A percentile compares a stretch with the other conserved stretches of the same genome.
Conservation (phyloP, 2,329 filamentous ascomycete genomes). For the Cladosporium sp. region DNA sequence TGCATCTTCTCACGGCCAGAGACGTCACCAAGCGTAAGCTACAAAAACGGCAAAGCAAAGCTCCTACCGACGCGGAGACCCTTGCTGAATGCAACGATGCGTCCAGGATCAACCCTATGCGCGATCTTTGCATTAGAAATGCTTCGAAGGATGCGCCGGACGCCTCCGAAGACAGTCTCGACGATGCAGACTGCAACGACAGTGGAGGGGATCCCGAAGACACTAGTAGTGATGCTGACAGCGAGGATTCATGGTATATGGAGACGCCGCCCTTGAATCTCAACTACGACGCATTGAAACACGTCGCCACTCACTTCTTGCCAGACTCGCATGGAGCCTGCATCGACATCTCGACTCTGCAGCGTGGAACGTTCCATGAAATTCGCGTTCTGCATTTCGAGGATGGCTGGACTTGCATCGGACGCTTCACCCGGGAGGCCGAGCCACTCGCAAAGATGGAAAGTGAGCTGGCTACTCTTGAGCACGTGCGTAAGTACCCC, state of each 20-base stretch:
- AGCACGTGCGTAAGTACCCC: neutral
- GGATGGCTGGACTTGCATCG: neutral
- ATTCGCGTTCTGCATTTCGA: neutral
- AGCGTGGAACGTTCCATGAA: neutral
- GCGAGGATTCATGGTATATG: neutral
- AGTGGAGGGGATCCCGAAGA: neutral
- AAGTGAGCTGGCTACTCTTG: constrained; percentile 20
- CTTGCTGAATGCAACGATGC: no score
- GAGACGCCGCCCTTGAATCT: neutral
- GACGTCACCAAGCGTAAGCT: no score
- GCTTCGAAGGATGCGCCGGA: no score
- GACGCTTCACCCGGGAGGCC: neutral
- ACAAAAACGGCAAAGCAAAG: no score
- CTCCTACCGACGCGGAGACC: no score
- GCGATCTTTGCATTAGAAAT: no score
- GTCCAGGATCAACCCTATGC: no score
- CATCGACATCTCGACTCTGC: neutral
- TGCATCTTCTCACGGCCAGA: no score
- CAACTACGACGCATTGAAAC: neutral
- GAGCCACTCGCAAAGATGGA: neutral
- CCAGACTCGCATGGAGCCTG: neutral
- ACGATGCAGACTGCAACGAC: no score
- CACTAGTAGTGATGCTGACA: neutral
- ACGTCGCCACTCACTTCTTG: neutral
- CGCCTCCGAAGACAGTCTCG: no score